These are phyloP conservation scores for Elsinoe batatas DNA, from an alignment of 2,329 filamentous ascomycete genomes.

Conservation along the genomic window DNA sequence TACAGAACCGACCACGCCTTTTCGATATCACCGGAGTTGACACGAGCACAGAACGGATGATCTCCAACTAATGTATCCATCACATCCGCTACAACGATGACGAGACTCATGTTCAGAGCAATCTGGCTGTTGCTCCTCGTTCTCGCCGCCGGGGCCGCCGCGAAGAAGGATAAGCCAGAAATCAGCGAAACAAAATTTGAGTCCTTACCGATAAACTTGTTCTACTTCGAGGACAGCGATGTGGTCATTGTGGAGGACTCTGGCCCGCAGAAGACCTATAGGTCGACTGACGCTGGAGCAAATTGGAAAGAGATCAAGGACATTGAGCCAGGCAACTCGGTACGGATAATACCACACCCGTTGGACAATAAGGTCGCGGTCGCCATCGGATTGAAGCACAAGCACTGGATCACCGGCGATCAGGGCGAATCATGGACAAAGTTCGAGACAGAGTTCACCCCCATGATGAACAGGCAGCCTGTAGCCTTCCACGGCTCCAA, in stretches of 20 bases:
- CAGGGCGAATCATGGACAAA: constrained; percentile 69
- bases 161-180: constrained; percentile 41
- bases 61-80: constrained; percentile 1
- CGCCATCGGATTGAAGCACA: constrained; percentile 54
- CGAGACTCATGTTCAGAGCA: constrained; percentile 6
- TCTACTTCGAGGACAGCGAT: constrained; percentile 88
- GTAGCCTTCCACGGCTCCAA: constrained; percentile 77
- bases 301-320: constrained; percentile 59
- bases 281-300: constrained; percentile 71
- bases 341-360: constrained; percentile 63
- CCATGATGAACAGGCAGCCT: constrained; percentile 45
- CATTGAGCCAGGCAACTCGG: constrained; percentile 53
- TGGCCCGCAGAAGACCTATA: constrained; percentile 55
- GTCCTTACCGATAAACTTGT: constrained; percentile 56
- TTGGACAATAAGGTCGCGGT: constrained; percentile 73
- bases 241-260: constrained; percentile 65
- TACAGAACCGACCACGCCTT: not conserved
- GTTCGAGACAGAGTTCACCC: constrained; percentile 55
- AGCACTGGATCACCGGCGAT: constrained; percentile 77
- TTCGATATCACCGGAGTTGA: not conserved
- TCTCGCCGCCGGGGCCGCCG: constrained; percentile 14
- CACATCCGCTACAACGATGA: not conserved
- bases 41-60: not conserved
- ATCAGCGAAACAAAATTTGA: constrained; percentile 58
- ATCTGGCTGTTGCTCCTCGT: constrained; percentile 12